Percentiles rank a stretch among this genome's conserved stretches.
phyloP scores from a whole-genome alignment of 441 rosid genomes.

The Euphorbia corollata region DNA sequence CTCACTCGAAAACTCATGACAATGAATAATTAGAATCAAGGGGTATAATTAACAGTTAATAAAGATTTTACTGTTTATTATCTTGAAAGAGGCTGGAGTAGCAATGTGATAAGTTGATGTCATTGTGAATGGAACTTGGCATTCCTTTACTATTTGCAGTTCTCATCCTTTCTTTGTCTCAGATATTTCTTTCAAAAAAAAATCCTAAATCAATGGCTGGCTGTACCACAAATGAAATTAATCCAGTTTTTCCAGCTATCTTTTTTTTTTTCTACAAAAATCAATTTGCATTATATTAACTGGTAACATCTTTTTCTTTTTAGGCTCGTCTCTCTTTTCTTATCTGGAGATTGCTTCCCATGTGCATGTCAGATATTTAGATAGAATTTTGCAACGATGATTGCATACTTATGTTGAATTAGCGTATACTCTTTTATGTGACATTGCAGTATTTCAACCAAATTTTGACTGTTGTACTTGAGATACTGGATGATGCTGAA shows the following conservation, averaged over 20 bases:
- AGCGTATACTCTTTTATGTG: conserved; percentile 8
- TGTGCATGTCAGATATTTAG: not conserved
- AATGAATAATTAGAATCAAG: too few species aligned
- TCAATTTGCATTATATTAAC: not conserved
- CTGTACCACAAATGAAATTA: not conserved
- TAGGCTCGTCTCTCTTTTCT: not conserved
- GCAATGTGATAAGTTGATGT: too few species aligned
- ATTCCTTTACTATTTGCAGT: too few species aligned
- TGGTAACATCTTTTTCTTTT: not conserved
- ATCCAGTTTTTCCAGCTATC: not conserved
- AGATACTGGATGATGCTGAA: conserved; percentile 77
- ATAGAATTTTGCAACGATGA: not conserved
- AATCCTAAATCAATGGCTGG: too few species aligned
- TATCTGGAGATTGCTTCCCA: not conserved
- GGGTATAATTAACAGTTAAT: too few species aligned
- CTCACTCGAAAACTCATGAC: too few species aligned
- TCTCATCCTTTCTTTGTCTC: too few species aligned
- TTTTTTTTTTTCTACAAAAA: not conserved
- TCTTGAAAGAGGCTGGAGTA: too few species aligned
- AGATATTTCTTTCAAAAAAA: too few species aligned
- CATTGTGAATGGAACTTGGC: too few species aligned
- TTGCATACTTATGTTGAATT: not conserved
- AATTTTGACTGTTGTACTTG: conserved; percentile 92
- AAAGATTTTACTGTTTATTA: too few species aligned
- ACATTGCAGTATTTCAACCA: conserved; percentile 86